A percentile compares a stretch with the other conserved stretches of the same genome.
Conservation (phyloP, 2,329 filamentous ascomycete species). For the Fusarium camptoceras region DNA sequence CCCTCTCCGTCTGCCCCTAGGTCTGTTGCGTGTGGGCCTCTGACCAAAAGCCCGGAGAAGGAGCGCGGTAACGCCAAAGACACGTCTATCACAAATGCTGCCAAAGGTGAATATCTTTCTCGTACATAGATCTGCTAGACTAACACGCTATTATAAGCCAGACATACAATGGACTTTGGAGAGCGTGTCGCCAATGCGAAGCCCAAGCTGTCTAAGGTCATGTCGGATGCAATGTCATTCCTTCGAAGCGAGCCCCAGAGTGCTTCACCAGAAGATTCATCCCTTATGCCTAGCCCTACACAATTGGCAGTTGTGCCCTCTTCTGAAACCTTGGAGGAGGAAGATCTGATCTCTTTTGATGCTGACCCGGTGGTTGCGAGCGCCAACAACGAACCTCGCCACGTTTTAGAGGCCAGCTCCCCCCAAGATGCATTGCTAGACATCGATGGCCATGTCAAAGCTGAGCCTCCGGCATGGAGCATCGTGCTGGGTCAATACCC, state of each 20-base stretch:
- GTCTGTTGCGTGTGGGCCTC: neutral
- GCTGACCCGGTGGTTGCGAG: too few species aligned
- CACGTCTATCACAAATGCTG: neutral
- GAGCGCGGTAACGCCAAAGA: neutral
- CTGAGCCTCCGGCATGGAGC: neutral
- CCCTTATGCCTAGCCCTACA: neutral
- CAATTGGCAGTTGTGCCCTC: neutral
- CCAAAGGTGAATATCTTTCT: neutral
- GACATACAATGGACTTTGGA: neutral
- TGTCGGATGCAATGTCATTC: neutral
- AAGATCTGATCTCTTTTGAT: slow-evolving; percentile 16
- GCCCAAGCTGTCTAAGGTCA: neutral
- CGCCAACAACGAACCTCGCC: rapidly evolving
- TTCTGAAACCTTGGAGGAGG: neutral
- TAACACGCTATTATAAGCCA: neutral
- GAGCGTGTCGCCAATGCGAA: neutral
- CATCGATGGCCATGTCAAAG: rapidly evolving
- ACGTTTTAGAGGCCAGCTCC: too few species aligned
- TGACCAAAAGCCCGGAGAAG: neutral
- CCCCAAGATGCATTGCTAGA: neutral
- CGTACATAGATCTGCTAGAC: neutral
- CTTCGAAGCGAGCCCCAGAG: neutral
- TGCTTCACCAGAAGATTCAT: rapidly evolving
- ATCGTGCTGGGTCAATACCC: neutral
- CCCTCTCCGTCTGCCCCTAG: rapidly evolving